phyloP scores from a whole-genome alignment of 805 yeast genomes.

The Kazachstania viticola region DNA sequence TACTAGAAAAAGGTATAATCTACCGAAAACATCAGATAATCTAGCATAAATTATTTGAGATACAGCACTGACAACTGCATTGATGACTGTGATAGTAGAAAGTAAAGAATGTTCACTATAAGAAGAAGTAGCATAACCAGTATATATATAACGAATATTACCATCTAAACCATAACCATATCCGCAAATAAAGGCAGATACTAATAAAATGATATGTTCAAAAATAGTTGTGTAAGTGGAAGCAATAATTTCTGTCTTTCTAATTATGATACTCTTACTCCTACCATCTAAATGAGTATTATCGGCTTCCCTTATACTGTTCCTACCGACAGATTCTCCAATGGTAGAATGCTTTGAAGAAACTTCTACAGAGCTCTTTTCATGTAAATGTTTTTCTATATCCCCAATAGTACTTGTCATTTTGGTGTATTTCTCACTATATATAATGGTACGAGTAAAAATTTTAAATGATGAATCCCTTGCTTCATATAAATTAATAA shows the following conservation, averaged over 20 bases:
- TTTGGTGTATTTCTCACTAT: no score
- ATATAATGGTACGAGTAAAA: no score
- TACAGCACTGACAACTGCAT: constrained; percentile 44
- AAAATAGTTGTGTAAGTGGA: constrained; percentile 31
- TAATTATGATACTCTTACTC: constrained; percentile 33
- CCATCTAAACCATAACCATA: constrained; percentile 48
- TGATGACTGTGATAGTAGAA: constrained; percentile 41
- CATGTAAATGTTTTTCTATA: no score
- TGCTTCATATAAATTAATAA: no score
- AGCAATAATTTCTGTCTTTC: constrained; percentile 39
- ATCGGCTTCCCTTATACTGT: not conserved
- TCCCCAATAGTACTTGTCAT: no score
- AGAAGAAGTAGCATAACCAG: constrained; percentile 38
- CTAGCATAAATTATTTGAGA: constrained; percentile 47
- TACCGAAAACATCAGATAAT: constrained; percentile 44
- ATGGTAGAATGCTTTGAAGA: not conserved
- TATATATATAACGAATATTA: constrained; percentile 37
- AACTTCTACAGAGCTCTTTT: no score
- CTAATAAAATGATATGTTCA: constrained; percentile 28
- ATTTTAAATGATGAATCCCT: no score
- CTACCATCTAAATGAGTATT: not conserved
- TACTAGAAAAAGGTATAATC: constrained; percentile 36
- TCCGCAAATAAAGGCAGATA: constrained; percentile 38
- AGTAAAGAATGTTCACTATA: constrained; percentile 38
- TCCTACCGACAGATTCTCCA: not conserved